Base-by-base conservation (phyloP, 495 filamentous ascomycete species). In the Hypoxylon fragiforme region DNA sequence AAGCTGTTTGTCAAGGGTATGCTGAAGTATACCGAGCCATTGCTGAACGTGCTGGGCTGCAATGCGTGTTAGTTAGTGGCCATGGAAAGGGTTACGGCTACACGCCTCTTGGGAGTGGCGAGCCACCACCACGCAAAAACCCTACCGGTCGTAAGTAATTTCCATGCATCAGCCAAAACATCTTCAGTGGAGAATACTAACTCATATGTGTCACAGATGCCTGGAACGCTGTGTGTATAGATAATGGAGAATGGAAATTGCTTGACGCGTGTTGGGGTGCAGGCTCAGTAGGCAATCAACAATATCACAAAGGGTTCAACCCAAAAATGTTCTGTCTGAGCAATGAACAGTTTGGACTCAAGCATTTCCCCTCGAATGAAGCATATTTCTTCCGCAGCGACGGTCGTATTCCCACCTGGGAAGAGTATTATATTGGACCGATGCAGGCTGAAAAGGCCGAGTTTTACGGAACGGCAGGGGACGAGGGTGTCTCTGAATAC, bases 201-300 rank as follows among this genome's bases (percentile, higher is more conserved):
- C 43, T 11, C 7, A 2, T 16, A 3, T 1, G 19, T 31, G 0
- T 22, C n/a, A 15, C 20, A 62, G 58, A 98, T 70, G 94, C 94
- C 5, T 98, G 94, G 94, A 97, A 92, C 62, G 94, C 86, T 0
- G 88, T 97, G 13, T 80, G 81, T 38, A 90, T 97, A 47, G 92
- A 95, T 53, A 78, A 84, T 32, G 86, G 86, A 1, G 81, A 85
- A 52, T 98, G 92, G 92, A 96, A 97, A 69, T 77, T 97, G 3
- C 76, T 97, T 31, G 94, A 98, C 62, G 54, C 85, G 2, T 97
- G 94, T 67, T 98, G 94, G 94, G 94, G 94, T 31, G 90, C 92
- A 0, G 94, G 94, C 66, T 86, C 54, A 39, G 71, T 66, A 70
- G 80, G 34, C 36, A 68, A 60, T 28, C 73, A 24, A 54, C 70